phyloP scores from a whole-genome alignment of 768 basidiomycete genomes.

The Kwoniella dejecticola region DNA sequence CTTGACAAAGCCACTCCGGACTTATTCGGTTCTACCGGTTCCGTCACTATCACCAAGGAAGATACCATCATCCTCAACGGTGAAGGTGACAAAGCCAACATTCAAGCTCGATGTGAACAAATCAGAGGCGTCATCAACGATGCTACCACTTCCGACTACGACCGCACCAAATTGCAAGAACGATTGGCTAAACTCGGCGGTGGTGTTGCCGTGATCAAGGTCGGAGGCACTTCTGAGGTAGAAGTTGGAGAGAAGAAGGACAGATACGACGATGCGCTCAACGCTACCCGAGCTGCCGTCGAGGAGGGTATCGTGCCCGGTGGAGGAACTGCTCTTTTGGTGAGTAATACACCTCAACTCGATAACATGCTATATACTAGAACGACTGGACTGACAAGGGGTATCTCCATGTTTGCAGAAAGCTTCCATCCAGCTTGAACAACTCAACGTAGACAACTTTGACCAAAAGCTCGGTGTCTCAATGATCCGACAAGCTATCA shows the following conservation, averaged over 20 bases:
- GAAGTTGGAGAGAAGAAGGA: slow-evolving; percentile 99
- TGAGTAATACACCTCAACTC: slow-evolving; percentile 21
- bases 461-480: slow-evolving; percentile 94
- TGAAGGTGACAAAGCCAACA: slow-evolving; percentile 83
- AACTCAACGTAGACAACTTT: slow-evolving; percentile 83
- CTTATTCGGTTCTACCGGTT: slow-evolving; percentile 85
- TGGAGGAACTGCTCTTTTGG: slow-evolving; percentile 86
- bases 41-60: slow-evolving; percentile 94
- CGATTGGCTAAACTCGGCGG: slow-evolving; percentile 93
- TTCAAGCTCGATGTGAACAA: slow-evolving; percentile 93
- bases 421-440: slow-evolving; percentile 59
- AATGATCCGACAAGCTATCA: slow-evolving; percentile 85
- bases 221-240: slow-evolving; percentile 88
- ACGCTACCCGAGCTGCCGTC: slow-evolving; percentile 96
- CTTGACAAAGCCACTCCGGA: slow-evolving; percentile 86
- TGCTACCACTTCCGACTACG: slow-evolving; percentile 84
- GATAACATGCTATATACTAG: slow-evolving; percentile 4
- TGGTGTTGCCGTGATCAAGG: slow-evolving; percentile 98
- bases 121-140: slow-evolving; percentile 82
- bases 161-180: slow-evolving; percentile 92
- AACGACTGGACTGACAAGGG: not conserved
- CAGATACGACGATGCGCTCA: slow-evolving; percentile 92
- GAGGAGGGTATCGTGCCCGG: slow-evolving; percentile 98
- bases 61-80: slow-evolving; percentile 97
- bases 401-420: slow-evolving; percentile 37